These are phyloP conservation scores for Xerocomus nothofagi DNA, from an alignment of 1,284 basidiomycete genomes.

Conservation along the genomic window DNA sequence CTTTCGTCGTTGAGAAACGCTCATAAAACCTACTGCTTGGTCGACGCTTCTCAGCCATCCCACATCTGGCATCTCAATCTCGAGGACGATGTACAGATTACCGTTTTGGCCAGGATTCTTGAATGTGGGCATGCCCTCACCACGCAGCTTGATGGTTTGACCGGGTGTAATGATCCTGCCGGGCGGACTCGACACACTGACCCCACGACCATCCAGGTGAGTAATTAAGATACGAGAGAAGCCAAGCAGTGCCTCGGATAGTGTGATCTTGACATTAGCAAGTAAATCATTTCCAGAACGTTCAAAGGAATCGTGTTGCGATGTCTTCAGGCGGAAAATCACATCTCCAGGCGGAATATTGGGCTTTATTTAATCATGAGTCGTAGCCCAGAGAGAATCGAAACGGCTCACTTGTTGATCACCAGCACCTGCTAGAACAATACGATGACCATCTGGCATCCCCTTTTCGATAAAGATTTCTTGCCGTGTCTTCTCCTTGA, in stretches of 20 bases:
- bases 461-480: conserved; percentile 87
- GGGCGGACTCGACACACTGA: conserved; percentile 70
- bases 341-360: conserved; percentile 84
- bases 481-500: conserved; percentile 85
- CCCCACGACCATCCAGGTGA: conserved; percentile 87
- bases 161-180: conserved; percentile 77
- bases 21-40: conserved; percentile 44
- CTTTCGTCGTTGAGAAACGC: background rate
- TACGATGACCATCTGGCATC: conserved; percentile 83
- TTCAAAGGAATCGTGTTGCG: conserved; percentile 76
- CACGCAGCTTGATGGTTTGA: conserved; percentile 70
- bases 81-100: conserved; percentile 78
- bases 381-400: background rate
- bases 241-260: conserved; percentile 91
- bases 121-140: conserved; percentile 85
- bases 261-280: conserved; percentile 75
- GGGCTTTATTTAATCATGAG: conserved; percentile 51
- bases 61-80: conserved; percentile 81
- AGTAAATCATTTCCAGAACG: conserved; percentile 78
- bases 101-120: conserved; percentile 70
- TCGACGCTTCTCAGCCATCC: conserved; percentile 68
- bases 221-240: conserved; percentile 85
- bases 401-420: conserved; percentile 73
- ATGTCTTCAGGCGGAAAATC: conserved; percentile 76
- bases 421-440: conserved; percentile 86